A percentile compares a stretch with the other conserved stretches of the same genome.
Conservation (phyloP, 2,329 filamentous ascomycete species). For the Nannizziopsis barbatae region DNA sequence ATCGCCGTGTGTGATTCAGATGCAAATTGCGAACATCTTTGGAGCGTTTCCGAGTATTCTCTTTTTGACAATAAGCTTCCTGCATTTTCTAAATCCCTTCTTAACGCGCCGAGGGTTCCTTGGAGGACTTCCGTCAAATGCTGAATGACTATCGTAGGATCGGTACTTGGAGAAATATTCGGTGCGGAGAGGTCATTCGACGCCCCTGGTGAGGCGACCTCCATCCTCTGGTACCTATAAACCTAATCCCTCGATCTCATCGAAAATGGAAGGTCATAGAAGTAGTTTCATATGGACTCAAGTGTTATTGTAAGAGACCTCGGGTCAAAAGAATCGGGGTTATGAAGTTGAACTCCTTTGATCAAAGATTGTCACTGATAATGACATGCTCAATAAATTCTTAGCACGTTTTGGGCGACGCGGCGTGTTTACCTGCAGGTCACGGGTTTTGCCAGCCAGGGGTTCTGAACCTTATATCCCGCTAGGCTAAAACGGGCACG, state of each 20-base stretch:
- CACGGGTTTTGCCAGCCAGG: slow-evolving; percentile 11
- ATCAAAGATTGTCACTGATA: too few relatives aligned
- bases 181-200: slow-evolving; percentile 16
- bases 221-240: slow-evolving; percentile 20
- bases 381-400: too few relatives aligned
- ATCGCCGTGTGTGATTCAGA: slow-evolving; percentile 76
- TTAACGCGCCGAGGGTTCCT: slow-evolving; percentile 62
- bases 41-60: slow-evolving; percentile 65
- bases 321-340: slow-evolving; percentile 1
- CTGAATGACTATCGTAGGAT: slow-evolving; percentile 59
- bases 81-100: slow-evolving; percentile 64
- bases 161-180: slow-evolving; percentile 35
- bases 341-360: neutral
- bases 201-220: slow-evolving; percentile 19
- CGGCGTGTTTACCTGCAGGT: slow-evolving; percentile 16
- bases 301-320: slow-evolving; percentile 15
- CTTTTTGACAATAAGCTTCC: slow-evolving; percentile 71
- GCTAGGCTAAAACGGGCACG: neutral
- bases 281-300: slow-evolving; percentile 12
- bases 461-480: neutral
- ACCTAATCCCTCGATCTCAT: slow-evolving; percentile 23
- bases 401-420: slow-evolving; percentile 15
- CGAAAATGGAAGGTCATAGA: slow-evolving; percentile 12
- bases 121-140: slow-evolving; percentile 60
- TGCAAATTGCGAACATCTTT: slow-evolving; percentile 80